Evolutionary conservation across 2,329 filamentous ascomycete genomes (phyloP).

Genomic region (Colletotrichum somersetense): DNA sequence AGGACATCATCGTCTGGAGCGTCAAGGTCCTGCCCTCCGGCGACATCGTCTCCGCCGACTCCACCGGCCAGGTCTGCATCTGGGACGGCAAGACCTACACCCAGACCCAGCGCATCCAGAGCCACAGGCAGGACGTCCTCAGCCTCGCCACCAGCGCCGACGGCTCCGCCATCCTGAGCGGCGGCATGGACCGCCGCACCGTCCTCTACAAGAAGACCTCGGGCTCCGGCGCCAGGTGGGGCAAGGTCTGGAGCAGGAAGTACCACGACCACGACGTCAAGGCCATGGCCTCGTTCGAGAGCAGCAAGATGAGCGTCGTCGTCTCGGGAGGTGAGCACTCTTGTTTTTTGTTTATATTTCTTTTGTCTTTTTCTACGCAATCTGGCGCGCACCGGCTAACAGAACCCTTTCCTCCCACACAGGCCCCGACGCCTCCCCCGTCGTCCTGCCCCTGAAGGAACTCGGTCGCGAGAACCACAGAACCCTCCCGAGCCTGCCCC

Average conservation of each 20-base stretch:
- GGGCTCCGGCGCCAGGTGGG: slow-evolving; percentile 77
- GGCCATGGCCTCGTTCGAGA: slow-evolving; percentile 91
- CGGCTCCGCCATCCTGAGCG: slow-evolving; percentile 86
- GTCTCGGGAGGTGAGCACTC: slow-evolving; percentile 86
- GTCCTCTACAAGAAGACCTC: slow-evolving; percentile 80
- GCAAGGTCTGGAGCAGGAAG: slow-evolving; percentile 84
- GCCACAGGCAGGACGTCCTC: slow-evolving; percentile 90
- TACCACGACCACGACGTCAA: slow-evolving; percentile 97
- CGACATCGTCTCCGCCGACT: slow-evolving; percentile 94
- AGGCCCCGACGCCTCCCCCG: slow-evolving; percentile 88
- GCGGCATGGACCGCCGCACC: slow-evolving; percentile 91
- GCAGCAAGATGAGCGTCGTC: slow-evolving; percentile 83
- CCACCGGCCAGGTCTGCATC: slow-evolving; percentile 90
- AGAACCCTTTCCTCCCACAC: slow-evolving; percentile 7
- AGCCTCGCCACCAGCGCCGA: slow-evolving; percentile 87
- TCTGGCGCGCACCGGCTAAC: neutral
- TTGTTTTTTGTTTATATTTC: no score
- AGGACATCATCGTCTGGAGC: slow-evolving; percentile 92
- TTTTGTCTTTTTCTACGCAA: neutral
- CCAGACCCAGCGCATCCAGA: slow-evolving; percentile 85
- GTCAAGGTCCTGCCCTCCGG: slow-evolving; percentile 89
- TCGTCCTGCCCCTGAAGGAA: slow-evolving; percentile 81
- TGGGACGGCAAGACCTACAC: slow-evolving; percentile 96
- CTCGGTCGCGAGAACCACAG: slow-evolving; percentile 86
- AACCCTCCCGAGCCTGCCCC: slow-evolving; percentile 85